phyloP scores from a whole-genome alignment of 306 rosid species.

The Medicago truncatula region MtrunA17r5.0-ANR NC_053043.1:51624001-51624500 shows the following conservation, averaged over 20 bases:
- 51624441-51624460: too few species aligned
- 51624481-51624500: too few species aligned
- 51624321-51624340: background rate
- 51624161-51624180: background rate
- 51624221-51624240: background rate
- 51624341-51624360: background rate
- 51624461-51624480: too few species aligned
- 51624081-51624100: background rate
- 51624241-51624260: background rate
- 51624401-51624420: too few species aligned
- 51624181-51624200: background rate
- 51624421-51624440: too few species aligned
- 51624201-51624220: background rate
- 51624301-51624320: background rate
- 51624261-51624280: background rate
- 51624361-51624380: background rate
- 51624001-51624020: background rate
- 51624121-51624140: background rate
- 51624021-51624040: background rate
- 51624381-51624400: background rate
- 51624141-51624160: background rate
- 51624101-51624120: background rate
- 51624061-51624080: background rate
- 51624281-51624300: background rate
- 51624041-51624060: background rate